Evolutionary conservation across 2,329 filamentous ascomycete genomes (phyloP).

Genomic region (Colletotrichum theobromicola): DNA sequence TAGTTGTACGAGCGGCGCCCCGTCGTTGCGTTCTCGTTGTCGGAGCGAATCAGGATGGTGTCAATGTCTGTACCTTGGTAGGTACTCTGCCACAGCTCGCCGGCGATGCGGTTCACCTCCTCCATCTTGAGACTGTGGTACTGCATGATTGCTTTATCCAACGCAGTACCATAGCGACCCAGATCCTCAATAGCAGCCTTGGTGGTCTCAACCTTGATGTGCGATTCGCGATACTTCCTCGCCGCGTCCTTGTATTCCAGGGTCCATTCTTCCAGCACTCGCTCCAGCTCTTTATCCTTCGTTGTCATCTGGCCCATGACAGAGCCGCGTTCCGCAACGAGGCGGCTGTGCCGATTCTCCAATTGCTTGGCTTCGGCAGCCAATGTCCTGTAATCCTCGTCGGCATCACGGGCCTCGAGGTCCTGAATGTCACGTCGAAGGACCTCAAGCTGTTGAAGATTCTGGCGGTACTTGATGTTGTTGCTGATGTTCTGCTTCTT

Average conservation of each 20-base stretch:
- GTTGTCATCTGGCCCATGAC: constrained; percentile 81
- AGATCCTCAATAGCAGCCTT: constrained; percentile 93
- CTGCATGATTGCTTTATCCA: constrained; percentile 97
- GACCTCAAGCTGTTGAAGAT: constrained; percentile 69
- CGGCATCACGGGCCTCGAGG: constrained; percentile 79
- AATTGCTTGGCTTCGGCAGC: constrained; percentile 70
- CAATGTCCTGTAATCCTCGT: constrained; percentile 80
- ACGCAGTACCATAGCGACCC: constrained; percentile 77
- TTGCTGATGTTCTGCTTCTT: constrained; percentile 88
- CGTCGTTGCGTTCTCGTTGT: constrained; percentile 72
- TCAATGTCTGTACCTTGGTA: constrained; percentile 98
- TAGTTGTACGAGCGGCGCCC: constrained; percentile 93
- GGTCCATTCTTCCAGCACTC: constrained; percentile 80
- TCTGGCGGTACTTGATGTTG: constrained; percentile 85
- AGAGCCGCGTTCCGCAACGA: constrained; percentile 75
- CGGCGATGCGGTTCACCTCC: constrained; percentile 93
- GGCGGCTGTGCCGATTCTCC: constrained; percentile 70
- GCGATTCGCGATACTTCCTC: constrained; percentile 80
- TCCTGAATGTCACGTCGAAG: constrained; percentile 74
- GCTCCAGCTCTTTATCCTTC: constrained; percentile 80
- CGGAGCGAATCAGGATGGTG: constrained; percentile 92
- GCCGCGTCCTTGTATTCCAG: constrained; percentile 86
- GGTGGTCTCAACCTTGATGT: constrained; percentile 89
- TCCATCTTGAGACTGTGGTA: constrained; percentile 98
- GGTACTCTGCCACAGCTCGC: constrained; percentile 95